Evolutionary conservation across 75 land plant genomes (phyloP).

Genomic region (Picea glauca): DNA sequence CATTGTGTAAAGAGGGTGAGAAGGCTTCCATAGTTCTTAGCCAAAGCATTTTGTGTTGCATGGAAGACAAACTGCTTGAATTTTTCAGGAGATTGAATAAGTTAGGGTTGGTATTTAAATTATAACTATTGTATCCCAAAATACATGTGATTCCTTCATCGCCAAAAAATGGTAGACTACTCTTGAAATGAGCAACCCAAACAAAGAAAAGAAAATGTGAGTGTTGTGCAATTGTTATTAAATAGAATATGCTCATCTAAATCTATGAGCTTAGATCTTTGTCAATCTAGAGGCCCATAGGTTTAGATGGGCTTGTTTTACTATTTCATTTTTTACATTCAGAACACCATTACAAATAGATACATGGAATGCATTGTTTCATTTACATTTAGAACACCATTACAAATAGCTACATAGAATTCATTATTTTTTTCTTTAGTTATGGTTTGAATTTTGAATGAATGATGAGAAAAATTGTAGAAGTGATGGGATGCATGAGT

Average conservation of each 20-base stretch:
- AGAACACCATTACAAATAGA: neutral
- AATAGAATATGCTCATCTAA: too few relatives aligned
- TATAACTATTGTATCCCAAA: constrained; percentile 16
- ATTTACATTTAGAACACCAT: too few relatives aligned
- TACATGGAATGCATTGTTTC: neutral
- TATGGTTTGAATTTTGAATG: too few relatives aligned
- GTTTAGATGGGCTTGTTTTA: too few relatives aligned
- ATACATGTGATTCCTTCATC: constrained; percentile 18
- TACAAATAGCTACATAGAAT: neutral
- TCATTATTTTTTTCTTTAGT: neutral
- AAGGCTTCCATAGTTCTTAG: constrained; percentile 24
- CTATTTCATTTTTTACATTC: too few relatives aligned
- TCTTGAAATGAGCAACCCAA: constrained; percentile 16
- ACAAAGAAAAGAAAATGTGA: constrained; percentile 30
- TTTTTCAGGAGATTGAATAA: constrained; percentile 15
- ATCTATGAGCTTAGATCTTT: too few relatives aligned
- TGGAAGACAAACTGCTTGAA: constrained; percentile 17
- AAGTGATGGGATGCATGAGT: constrained; percentile 8
- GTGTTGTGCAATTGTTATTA: neutral
- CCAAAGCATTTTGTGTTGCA: constrained; percentile 10
- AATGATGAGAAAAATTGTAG: neutral
- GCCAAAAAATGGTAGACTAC: constrained; percentile 28
- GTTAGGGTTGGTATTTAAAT: constrained; percentile 15
- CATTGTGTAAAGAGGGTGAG: constrained; percentile 14
- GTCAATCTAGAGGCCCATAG: too few relatives aligned